Evolutionary conservation across 352 stramenopile genomes (phyloP).

Genomic region (Globisporangium okanoganense): DNA sequence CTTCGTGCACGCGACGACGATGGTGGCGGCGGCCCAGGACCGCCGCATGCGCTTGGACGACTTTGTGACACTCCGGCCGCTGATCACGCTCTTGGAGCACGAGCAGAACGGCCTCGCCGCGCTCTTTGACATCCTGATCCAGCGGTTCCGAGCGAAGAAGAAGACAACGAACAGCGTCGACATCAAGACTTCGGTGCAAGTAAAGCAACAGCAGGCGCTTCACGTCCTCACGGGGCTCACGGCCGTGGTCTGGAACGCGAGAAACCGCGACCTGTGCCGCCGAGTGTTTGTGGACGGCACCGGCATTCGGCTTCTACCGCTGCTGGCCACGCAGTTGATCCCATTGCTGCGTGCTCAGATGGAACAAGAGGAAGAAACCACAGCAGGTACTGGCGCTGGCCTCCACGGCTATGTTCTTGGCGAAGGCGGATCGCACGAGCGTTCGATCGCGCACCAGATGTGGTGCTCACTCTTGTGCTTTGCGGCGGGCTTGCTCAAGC

Average conservation of each 20-base stretch:
- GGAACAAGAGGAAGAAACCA: constrained; percentile 27
- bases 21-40: constrained; percentile 13
- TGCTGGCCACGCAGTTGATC: constrained; percentile 48
- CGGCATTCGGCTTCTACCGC: constrained; percentile 29
- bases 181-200: background rate
- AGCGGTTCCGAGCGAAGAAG: constrained; percentile 35
- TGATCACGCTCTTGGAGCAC: constrained; percentile 43
- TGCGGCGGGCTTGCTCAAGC: constrained; percentile 32
- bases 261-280: constrained; percentile 46
- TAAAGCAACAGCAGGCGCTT: constrained; percentile 37
- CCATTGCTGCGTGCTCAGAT: constrained; percentile 37
- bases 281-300: constrained; percentile 35
- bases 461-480: constrained; percentile 60
- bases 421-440: constrained; percentile 15
- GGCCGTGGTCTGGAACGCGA: constrained; percentile 49
- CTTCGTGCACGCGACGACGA: constrained; percentile 23
- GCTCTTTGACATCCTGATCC: constrained; percentile 48
- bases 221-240: constrained; percentile 39
- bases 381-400: background rate
- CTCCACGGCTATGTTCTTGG: constrained; percentile 32
- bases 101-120: constrained; percentile 45
- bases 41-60: constrained; percentile 35
- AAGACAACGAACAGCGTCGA: background rate
- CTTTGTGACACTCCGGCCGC: constrained; percentile 34
- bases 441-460: constrained; percentile 46